These are phyloP conservation scores for Abrus precatorius DNA, from an alignment of 306 rosid species.

Conservation along the genomic window DNA sequence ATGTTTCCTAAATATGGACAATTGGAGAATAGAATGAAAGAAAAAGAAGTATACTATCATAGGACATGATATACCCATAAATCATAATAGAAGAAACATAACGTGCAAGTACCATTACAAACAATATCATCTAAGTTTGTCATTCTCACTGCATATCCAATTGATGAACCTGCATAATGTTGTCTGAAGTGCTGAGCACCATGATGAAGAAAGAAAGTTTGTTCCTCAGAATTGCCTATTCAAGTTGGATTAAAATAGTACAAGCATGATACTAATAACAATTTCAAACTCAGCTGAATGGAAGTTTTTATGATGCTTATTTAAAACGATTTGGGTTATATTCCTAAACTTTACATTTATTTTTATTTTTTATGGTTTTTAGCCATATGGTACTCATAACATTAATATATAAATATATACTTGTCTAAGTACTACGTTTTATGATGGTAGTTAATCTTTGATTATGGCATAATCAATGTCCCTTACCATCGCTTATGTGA, in stretches of 20 bases:
- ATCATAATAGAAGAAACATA: not conserved
- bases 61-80: not conserved
- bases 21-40: constrained; percentile 34
- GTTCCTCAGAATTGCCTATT: not conserved
- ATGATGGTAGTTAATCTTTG: constrained; percentile 7
- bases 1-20: not conserved
- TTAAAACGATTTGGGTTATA: constrained; percentile 22
- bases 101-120: not conserved
- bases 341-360: not conserved
- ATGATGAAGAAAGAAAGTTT: not conserved
- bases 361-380: not conserved
- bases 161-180: not conserved
- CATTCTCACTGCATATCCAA: not conserved
- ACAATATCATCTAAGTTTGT: constrained; percentile 14
- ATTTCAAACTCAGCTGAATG: constrained; percentile 26
- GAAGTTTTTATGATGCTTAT: constrained; percentile 5
- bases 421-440: not conserved
- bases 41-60: constrained; percentile 9
- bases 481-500: constrained; percentile 22
- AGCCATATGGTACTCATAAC: constrained; percentile 6
- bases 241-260: not conserved
- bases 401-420: constrained; percentile 18
- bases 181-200: constrained; percentile 7
- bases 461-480: constrained; percentile 3
- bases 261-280: not conserved